Evolutionary conservation across 768 basidiomycete species (phyloP), one percentile per base, ranked within the genome.

Genomic region (Russula olivacea): DNA sequence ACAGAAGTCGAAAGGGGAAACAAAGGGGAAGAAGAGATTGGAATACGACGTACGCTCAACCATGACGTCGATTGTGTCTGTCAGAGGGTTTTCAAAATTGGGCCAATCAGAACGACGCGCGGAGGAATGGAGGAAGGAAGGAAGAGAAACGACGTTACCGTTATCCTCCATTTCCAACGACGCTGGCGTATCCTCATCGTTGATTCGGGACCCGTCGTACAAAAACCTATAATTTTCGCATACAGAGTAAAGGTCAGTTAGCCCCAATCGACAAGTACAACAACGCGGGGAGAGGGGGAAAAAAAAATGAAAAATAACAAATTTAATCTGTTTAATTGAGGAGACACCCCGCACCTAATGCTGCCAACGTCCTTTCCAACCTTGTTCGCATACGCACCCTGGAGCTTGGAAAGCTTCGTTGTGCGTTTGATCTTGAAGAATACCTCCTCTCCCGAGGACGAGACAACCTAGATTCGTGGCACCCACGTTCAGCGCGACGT

Each of bases 391-490:
- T 97, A 97, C 49, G 93, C 93, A 64, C 85, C 89, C 73, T 93
- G 91, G 28, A 96, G 83, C 78, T 96, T 97, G 80, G 85, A 89
- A 69, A 97, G 76, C 78, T 89, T 93, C 49, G 93, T 95, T 75
- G 82, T 89, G 71, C 88, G 84, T 78, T 95, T 97, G 77, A 97
- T 95, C 82, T 97, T 96, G 83, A 97, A 97, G 76, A 89, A 96
- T 30, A 96, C 91, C 73, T 95, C 93, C 38, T 94, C 91, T 61
- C 91, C 91, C 14, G 77, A 73, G 41, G 88, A 80, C 68, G 83
- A 86, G 50, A 87, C 82, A 53, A 93, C 91, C 91, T 93, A 68
- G 45, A 8, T 43, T 55, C 58, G 23, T 34, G 32, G 36, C 38
- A 14, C 14, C 28, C 9, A 10, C 55, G 51, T n/a, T 58, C 30